phyloP scores from a whole-genome alignment of 2,329 filamentous ascomycete species.

The Nectriaceae sp. region DNA sequence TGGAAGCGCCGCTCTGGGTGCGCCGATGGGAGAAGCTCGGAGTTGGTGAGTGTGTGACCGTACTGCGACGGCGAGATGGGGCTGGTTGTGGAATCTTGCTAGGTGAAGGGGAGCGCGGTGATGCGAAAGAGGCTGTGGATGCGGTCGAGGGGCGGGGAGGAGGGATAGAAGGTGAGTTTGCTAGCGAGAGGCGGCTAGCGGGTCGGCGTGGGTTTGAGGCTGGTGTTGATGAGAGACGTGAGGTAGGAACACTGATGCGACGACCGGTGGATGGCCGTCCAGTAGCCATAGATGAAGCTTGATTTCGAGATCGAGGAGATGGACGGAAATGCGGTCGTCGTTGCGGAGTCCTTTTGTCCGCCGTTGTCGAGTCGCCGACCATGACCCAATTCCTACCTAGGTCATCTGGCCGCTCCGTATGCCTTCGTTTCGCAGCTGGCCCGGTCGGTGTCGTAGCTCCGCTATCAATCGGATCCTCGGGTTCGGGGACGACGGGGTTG shows the following conservation, averaged over 20 bases:
- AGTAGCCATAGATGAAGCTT: conserved; percentile 33
- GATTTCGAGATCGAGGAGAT: conserved; percentile 34
- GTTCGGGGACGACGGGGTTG: conserved; percentile 7
- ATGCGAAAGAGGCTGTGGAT: conserved; percentile 34
- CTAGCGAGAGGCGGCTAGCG: conserved; percentile 45
- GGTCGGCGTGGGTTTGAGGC: conserved; percentile 23
- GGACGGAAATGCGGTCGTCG: conserved; percentile 25
- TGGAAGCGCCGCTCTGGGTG: conserved; percentile 46
- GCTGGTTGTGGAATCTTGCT: conserved; percentile 44
- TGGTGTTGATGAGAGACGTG: conserved; percentile 33
- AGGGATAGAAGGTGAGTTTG: conserved; percentile 15
- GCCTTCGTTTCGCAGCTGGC: conserved; percentile 55
- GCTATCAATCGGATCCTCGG: conserved; percentile 33
- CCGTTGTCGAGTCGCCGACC: conserved; percentile 49
- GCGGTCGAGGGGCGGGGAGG: conserved; percentile 29
- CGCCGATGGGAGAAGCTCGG: conserved; percentile 39
- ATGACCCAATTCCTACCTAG: conserved; percentile 72
- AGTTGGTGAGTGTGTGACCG: conserved; percentile 15
- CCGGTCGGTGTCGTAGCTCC: conserved; percentile 44
- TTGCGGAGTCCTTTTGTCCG: conserved; percentile 26
- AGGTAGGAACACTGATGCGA: conserved; percentile 44
- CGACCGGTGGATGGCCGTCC: too few species aligned
- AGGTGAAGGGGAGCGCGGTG: conserved; percentile 37
- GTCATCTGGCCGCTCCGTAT: conserved; percentile 56
- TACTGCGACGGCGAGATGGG: conserved; percentile 17